These are phyloP conservation scores for Huntiella moniliformis DNA, from an alignment of 2,329 filamentous ascomycete genomes.

Conservation along the genomic window DNA sequence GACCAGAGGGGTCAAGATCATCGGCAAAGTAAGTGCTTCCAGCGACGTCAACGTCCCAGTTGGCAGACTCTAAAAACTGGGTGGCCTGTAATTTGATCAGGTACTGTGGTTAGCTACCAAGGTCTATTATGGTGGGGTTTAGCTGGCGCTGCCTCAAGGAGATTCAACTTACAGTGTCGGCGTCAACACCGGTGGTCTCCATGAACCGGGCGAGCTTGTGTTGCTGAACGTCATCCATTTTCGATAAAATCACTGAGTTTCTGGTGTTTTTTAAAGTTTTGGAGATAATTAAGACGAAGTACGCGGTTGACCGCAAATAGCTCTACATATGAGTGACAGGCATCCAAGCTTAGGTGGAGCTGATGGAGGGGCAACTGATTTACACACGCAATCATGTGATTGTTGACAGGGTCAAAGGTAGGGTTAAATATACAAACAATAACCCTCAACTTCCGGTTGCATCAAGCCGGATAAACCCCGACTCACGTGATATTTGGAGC, in stretches of 20 bases:
- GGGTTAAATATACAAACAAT: too few species aligned
- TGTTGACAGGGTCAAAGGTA: too few species aligned
- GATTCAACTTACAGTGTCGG: background rate
- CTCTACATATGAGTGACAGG: slow-evolving; percentile 1
- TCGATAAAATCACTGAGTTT: background rate
- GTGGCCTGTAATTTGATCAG: slow-evolving; percentile 32
- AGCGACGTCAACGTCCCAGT: slow-evolving; percentile 48
- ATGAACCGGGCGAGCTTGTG: slow-evolving; percentile 6
- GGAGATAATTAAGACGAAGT: background rate
- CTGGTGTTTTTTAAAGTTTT: background rate
- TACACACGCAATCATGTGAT: too few species aligned
- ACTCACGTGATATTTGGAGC: too few species aligned
- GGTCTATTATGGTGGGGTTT: too few species aligned
- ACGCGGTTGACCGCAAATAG: background rate
- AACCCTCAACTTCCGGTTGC: too few species aligned
- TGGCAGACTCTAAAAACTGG: slow-evolving; percentile 43
- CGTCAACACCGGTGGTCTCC: slow-evolving; percentile 1
- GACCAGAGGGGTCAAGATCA: slow-evolving; percentile 18
- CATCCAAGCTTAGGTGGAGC: slow-evolving; percentile 10
- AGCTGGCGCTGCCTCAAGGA: too few species aligned
- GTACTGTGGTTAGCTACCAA: too few species aligned
- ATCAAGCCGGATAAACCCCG: too few species aligned
- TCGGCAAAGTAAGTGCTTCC: slow-evolving; percentile 43
- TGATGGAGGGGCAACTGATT: slow-evolving; percentile 3
- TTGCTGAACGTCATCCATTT: slow-evolving; percentile 2